phyloP scores from a whole-genome alignment of 805 yeast species.

The Cyberlindnera americana region DNA sequence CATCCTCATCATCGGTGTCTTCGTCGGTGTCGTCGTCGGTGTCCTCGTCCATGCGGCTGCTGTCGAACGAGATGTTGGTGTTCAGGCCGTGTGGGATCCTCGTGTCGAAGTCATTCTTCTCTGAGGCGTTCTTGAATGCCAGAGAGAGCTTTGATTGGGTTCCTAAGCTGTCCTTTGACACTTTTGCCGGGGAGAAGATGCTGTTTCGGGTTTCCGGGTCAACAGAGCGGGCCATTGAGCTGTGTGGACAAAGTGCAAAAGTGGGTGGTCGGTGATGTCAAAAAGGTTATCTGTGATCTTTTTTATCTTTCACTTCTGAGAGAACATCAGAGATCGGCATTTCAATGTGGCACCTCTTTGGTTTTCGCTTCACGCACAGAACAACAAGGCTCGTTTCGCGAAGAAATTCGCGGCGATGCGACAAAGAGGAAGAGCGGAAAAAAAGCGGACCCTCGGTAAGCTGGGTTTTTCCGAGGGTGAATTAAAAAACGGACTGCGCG shows the following conservation, averaged over 20 bases:
- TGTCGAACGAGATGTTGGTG: constrained; percentile 1
- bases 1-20: constrained; percentile 25
- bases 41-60: neutral
- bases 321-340: no score
- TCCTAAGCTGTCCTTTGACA: neutral
- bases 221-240: constrained; percentile 15
- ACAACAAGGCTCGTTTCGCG: no score
- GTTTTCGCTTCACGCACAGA: no score
- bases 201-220: constrained; percentile 11
- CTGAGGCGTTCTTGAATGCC: constrained; percentile 21
- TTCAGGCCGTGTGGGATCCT: constrained; percentile 7
- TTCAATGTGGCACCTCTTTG: no score
- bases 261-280: neutral
- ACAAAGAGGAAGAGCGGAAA: no score
- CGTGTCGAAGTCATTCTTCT: constrained; percentile 1
- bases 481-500: no score
- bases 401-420: no score
- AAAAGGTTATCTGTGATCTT: neutral
- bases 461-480: no score
- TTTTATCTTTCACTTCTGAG: no score
- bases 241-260: neutral
- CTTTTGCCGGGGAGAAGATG: constrained; percentile 15
- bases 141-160: constrained; percentile 22
- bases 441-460: no score
- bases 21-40: constrained; percentile 4